Base-by-base conservation (phyloP, 2,329 filamentous ascomycete species). In the Curvularia spicifera region DNA sequence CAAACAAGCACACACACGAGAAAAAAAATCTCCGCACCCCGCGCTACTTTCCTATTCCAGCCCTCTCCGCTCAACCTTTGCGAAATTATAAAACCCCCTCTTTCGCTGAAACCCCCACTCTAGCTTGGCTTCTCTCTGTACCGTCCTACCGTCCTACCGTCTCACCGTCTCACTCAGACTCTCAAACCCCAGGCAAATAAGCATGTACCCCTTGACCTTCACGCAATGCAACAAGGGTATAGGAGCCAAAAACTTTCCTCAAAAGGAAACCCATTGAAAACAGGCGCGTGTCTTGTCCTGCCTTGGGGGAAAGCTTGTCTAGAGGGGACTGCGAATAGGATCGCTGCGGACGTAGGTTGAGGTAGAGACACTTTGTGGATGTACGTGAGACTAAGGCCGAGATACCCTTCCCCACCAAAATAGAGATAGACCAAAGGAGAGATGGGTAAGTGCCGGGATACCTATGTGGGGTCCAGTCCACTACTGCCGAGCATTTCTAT, bases 211-310 rank as follows among this genome's bases (percentile, higher is more conserved):
- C 31, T 7, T 35, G 5, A 8, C 28, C 2, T 31, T 31, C 28
- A 31, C 28, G 9, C 29, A 15, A 22, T 31, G 20, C 40, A 43
- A 26, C 40, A 12, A 9, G 3, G 8, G 28, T 31, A 31, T 31
- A 7, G 28, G 28, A 31, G 5, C 22, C 18, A 2, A 24, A 43
- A 22, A 12, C 28, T 29, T 31, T 15, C 33, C 33, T 13, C 15
- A 15, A 15, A 10, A 4, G 33, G 33, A n/a, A 37, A 39, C 13
- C 35, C 46, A 37, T 56, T 18, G 44, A 55, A 49, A 55, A 6
- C 52, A 60, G 60, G 60, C 33, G 47, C 43, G 52, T 40, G 54
- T 51, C 60, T 63, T 65, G 49, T 39, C 33, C n/a, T 9, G 7
- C n/a, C 33, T 15, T 39, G 47, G 31, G 8, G 3, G 10, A 49